Evolutionary conservation across 164 flowering plant species (phyloP).

Genomic region (Vitis rotundifolia): DNA sequence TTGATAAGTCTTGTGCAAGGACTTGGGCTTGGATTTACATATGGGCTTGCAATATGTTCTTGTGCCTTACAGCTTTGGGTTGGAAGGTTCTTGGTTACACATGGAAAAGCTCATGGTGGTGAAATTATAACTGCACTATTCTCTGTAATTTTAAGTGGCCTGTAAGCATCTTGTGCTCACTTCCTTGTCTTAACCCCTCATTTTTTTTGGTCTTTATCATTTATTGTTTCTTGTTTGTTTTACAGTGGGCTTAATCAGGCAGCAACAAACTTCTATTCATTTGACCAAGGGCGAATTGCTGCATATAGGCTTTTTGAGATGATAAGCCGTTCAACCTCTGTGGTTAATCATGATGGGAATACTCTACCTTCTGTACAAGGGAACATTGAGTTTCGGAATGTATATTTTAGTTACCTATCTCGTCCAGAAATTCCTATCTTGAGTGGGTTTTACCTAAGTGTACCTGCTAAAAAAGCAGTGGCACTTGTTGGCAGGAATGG

Average conservation of each 20-base stretch:
- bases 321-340: conserved; percentile 91
- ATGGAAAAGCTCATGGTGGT: conserved; percentile 79
- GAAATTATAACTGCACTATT: conserved; percentile 86
- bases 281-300: conserved; percentile 98
- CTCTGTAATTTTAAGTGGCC: conserved; percentile 95
- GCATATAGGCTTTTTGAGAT: conserved; percentile 97
- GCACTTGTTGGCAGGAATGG: conserved; percentile 99
- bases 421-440: conserved; percentile 97
- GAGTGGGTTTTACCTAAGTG: conserved; percentile 92
- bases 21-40: conserved; percentile 99
- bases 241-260: conserved; percentile 95
- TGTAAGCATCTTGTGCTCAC: conserved; percentile 55
- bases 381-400: conserved; percentile 94
- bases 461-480: conserved; percentile 92
- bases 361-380: conserved; percentile 73
- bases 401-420: conserved; percentile 92
- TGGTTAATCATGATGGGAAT: conserved; percentile 71
- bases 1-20: conserved; percentile 99
- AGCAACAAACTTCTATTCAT: conserved; percentile 96
- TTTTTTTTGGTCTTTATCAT: conserved; percentile 3
- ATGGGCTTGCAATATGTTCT: conserved; percentile 99
- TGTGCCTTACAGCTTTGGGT: conserved; percentile 98
- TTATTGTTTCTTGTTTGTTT: conserved; percentile 10
- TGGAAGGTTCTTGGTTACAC: conserved; percentile 75
- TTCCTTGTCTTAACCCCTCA: not conserved